Evolutionary conservation across 768 basidiomycete genomes (phyloP), one percentile per base, ranked within the genome.

Genomic region (Rhodotorula taiwanensis): DNA sequence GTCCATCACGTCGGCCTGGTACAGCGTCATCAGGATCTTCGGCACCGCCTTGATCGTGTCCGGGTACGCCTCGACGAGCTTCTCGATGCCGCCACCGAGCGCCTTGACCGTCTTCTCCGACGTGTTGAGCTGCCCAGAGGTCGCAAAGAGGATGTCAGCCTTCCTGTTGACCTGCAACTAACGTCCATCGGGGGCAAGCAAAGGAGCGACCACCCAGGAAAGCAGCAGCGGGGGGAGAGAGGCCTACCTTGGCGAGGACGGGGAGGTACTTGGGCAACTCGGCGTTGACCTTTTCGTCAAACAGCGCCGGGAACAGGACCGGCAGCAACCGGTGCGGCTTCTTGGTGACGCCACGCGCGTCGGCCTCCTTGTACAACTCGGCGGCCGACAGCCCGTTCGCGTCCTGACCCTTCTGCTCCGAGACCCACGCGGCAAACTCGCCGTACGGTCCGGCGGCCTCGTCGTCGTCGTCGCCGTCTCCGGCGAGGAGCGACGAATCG

Each of bases 31-130:
- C 64, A 99, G 81, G 69, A 95, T 71, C 31, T 75, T 72, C 25
- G 74, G 72, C 34, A 48, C 47, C 30, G n/a, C 30, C 16, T 73
- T 64, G 9, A 75, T 58, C 5, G 84, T 76, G 21, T 87, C 84
- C 11, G 88, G 87, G 69, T 89, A 77, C 25, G 81, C 76, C 60
- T 89, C 77, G 52, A 89, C 94, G 54, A 88, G 83, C 23, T 89
- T 87, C 75, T 99, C 95, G 52, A 98, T 78, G 55, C 95, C 95
- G 31, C 95, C 95, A 11, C 98, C 81, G 34, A 99, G 79, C 0
- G 92, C 80, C 77, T 98, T 99, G 76, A 95, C 90, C 72, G 94
- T 89, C 76, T 92, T 97, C 80, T 98, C 94, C 4, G 87, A 86
- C 0, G 86, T 86, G 52, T 88, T 84, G 81, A 93, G 82, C 89